Base-by-base conservation (phyloP, 148 eudicot species). In the Fagopyrum homotropicum region DNA sequence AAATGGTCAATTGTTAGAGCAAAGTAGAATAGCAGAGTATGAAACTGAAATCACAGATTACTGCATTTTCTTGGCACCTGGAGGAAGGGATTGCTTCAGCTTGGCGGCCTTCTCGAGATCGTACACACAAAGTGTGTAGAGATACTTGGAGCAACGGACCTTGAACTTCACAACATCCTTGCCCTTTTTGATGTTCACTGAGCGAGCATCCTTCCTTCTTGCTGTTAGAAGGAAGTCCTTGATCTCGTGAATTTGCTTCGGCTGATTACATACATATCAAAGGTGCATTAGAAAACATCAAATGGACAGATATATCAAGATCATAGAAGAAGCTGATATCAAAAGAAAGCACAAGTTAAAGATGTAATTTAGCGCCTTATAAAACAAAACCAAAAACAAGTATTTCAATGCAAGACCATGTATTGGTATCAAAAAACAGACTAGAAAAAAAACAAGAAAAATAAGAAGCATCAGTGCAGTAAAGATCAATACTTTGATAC, bases 71-170 rank as follows among this genome's bases (percentile, higher is more conserved):
- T 59, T 17, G 2, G 9, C 30, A 83, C 88, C 88, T 76, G 89
- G 89, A 52, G 89, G 89, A 59, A 86, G 89, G 30, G 89, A 86
- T 78, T 86, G 89, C 87, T 86, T 86, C 84, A 86, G 80, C 83
- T 86, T 86, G 64, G 82, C 78, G 10, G 89, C 89, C 82, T 86
- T 86, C 85, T 86, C 89, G 3, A 81, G 19, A 76, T 86, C 89
- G 12, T 72, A 69, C 51, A 86, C 89, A 50, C 87, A 86, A 1
- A 86, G 87, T 12, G 89, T 86, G 85, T 84, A 86, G 73, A 86
- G 87, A 82, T 86, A 86, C 84, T 86, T 84, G 71, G 89, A 84
- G 81, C 89, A 86, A 40, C 87, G 83, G 77, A 86, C 89, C 85
- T 86, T 86, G 85, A 86, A 86, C 85, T 86, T 86, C 45, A 84